Base-by-base conservation (phyloP, 2,329 filamentous ascomycete genomes). In the Pseudogymnoascus pannorum region DNA sequence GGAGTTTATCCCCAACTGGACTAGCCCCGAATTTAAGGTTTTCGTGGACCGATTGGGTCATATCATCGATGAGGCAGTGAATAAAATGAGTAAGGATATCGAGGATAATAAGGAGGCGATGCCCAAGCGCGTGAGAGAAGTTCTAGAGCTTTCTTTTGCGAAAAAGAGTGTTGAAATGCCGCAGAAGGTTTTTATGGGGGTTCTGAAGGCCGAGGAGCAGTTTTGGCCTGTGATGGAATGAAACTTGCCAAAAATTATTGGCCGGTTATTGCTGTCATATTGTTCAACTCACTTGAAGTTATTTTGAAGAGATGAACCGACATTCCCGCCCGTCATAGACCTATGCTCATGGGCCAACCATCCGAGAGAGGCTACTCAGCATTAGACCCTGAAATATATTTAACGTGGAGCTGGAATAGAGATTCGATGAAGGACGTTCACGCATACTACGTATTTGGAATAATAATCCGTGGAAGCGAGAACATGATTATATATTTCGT, bases 1-100 rank as follows among this genome's bases (percentile, higher is more conserved):
- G 58, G 80, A 83, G 68, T 87, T 89, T 64, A 88, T 89, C 62
- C 81, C 81, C 0, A 89, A 89, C 68, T 89, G 86, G 87, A 85
- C 82, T 48, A 84, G 81, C 64, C 66, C 70, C 2, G 82, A 85
- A 67, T 89, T 89, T 69, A 75, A 76, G 36, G 73, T 66, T 58
- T 87, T 88, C 74, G 85, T 88, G 12, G 74, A 79, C 60, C 72
- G 75, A 57, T 75, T 87, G 61, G 81, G 78, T 24, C 72, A 69
- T 20, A 76, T 87, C 6, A 75, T 87, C 61, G 83, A 88, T 69
- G 75, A 78, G 20, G 76, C 79, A 72, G 67, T 6, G 70, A 73
- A 61, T 71, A 75, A 62, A 33, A n/a, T 38, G 54, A 69, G 79
- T 2, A 68, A 73, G 60, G 62, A 66, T 1, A 71, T 71, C n/a